Evolutionary conservation across 2,329 filamentous ascomycete genomes (phyloP), one percentile per base, ranked within the genome.

Genomic region (Cytospora leucostoma): DNA sequence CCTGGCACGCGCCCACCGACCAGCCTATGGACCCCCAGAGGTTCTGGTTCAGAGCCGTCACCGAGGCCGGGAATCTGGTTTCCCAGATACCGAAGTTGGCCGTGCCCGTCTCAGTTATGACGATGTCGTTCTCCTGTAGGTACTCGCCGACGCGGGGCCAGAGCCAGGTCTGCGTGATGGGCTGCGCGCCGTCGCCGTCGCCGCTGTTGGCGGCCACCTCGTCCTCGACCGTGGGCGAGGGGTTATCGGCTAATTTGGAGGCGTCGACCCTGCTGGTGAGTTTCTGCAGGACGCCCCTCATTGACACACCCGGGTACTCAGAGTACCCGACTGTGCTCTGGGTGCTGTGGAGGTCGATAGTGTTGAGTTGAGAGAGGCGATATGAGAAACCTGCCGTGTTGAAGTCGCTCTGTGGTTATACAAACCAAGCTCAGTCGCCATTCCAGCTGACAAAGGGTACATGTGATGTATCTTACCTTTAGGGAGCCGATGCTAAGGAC

Each of bases 11-110:
- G 63, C 83, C 83, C 19, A 86, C 82, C 5, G 84, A 83, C 83
- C 83, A 87, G 27, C 84, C 84, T 64, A 87, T 86, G 68, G 82
- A 85, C 77, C 91, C 73, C 91, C 92, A 77, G 13, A 95, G 84
- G 2, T 91, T 88, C 72, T 95, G 92, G 59, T 86, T 92, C 70
- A 96, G 85, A 19, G 90, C 90, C 8, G 85, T 91, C n/a, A 93
- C 90, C n/a, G 84, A 82, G 3, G 80, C 74, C 0, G 92, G 92
- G 78, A 96, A 95, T 50, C 85, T 84, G 5, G 92, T 93, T 63
- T 93, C 91, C 86, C 90, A 92, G 70, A 95, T 91, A 62, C 93
- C 93, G 74, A 96, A 94, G 77, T 93, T 94, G 63, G 92, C 82
- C 0, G 93, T 97, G 47, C 92, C 93, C 2, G 92, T 96, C 74